Evolutionary conservation across 768 basidiomycete genomes (phyloP).

Genomic region (Leccinum pellstonianum): DNA sequence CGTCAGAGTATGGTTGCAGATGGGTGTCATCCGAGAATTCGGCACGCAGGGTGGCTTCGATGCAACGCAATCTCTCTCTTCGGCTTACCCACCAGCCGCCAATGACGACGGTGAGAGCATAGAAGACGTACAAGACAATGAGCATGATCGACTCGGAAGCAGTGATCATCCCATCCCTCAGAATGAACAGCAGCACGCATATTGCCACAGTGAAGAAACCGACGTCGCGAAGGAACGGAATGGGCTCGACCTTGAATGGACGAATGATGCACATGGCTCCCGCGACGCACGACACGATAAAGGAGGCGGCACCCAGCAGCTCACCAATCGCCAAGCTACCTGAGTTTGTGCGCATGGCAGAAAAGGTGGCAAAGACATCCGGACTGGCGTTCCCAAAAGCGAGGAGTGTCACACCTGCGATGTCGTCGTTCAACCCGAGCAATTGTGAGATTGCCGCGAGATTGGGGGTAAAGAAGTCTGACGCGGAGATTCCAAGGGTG

Average conservation of each 20-base stretch:
- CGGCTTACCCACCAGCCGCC: constrained; percentile 76
- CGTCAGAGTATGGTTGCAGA: constrained; percentile 58
- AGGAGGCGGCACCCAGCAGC: constrained; percentile 90
- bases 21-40: constrained; percentile 53
- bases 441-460: constrained; percentile 84
- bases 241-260: constrained; percentile 80
- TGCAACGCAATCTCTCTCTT: constrained; percentile 43
- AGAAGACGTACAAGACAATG: constrained; percentile 70
- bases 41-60: constrained; percentile 53
- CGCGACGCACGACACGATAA: constrained; percentile 94
- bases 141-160: constrained; percentile 70
- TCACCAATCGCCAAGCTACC: constrained; percentile 94
- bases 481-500: constrained; percentile 90
- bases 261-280: constrained; percentile 98
- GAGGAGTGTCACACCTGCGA: constrained; percentile 95
- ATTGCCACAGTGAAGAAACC: constrained; percentile 92
- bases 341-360: constrained; percentile 82
- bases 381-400: constrained; percentile 98
- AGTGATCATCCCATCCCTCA: constrained; percentile 72
- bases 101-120: constrained; percentile 73
- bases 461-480: constrained; percentile 98
- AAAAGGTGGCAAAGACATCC: constrained; percentile 94
- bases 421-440: constrained; percentile 86
- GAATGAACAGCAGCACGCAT: constrained; percentile 66
- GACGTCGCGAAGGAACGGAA: constrained; percentile 89